phyloP scores from a whole-genome alignment of 2,329 filamentous ascomycete species.

The Exophiala spinifera region DNA sequence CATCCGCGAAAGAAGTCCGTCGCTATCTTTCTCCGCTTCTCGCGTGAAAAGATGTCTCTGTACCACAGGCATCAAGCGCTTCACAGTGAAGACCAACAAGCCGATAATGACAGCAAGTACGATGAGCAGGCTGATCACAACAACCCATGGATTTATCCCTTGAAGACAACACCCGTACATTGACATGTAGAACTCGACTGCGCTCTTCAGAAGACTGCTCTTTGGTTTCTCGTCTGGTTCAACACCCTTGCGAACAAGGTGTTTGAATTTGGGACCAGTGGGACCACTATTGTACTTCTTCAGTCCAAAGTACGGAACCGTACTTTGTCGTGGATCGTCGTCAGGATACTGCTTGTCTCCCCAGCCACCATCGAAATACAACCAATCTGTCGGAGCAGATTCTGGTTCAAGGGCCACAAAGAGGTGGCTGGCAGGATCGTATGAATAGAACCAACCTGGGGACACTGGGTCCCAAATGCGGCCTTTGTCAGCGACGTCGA shows the following conservation, averaged over 20 bases:
- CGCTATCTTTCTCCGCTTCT: background rate
- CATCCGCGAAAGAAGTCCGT: background rate
- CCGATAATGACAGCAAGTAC: background rate
- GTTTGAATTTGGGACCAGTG: constrained; percentile 81
- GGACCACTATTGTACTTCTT: constrained; percentile 94
- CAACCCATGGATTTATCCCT: constrained; percentile 19
- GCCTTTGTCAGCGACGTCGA: constrained; percentile 58
- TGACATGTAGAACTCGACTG: constrained; percentile 18
- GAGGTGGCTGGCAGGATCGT: constrained; percentile 60
- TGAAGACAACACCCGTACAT: constrained; percentile 21
- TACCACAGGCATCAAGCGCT: background rate
- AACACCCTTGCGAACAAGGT: constrained; percentile 71
- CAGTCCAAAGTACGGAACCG: constrained; percentile 81
- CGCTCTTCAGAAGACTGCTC: constrained; percentile 14
- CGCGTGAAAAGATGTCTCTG: constrained; percentile 2
- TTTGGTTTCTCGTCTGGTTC: constrained; percentile 49
- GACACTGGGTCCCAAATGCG: constrained; percentile 82
- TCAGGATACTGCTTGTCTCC: constrained; percentile 87
- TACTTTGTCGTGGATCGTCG: constrained; percentile 67
- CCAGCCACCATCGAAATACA: constrained; percentile 84
- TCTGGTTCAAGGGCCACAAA: constrained; percentile 58
- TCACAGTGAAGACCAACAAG: constrained; percentile 10
- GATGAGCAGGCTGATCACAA: constrained; percentile 10
- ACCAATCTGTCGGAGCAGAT: constrained; percentile 76
- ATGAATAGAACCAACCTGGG: constrained; percentile 78